A percentile compares a stretch with the other conserved stretches of the same genome.
phyloP scores from a whole-genome alignment of 208 protist species.

The Herpetomonas tarakana region DNA sequence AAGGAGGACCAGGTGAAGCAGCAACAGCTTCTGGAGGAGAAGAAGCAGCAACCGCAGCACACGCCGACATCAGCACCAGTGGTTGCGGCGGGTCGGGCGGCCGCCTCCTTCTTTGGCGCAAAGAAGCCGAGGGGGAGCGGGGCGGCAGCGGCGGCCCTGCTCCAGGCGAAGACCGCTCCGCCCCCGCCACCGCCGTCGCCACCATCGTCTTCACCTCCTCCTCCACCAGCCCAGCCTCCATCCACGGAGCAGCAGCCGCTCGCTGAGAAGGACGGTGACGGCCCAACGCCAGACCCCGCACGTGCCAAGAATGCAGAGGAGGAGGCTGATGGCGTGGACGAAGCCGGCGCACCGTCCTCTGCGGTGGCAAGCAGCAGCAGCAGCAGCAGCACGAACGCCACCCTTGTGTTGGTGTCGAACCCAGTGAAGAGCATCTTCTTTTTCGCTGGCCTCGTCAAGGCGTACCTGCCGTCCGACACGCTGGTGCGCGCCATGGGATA shows the following conservation, averaged over 20 bases:
- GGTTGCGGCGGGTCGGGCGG: too few species aligned
- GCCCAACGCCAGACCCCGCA: not conserved
- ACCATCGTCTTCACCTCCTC: not conserved
- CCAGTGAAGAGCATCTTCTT: slow-evolving; percentile 21
- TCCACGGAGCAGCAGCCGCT: not conserved
- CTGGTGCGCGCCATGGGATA: slow-evolving; percentile 31
- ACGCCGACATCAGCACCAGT: too few species aligned
- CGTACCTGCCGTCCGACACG: slow-evolving; percentile 22
- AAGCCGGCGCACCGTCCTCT: too few species aligned
- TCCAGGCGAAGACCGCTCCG: slow-evolving; percentile 13
- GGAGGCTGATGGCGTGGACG: not conserved
- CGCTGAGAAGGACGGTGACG: too few species aligned
- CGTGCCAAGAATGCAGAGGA: not conserved
- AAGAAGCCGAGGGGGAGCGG: slow-evolving; percentile 7
- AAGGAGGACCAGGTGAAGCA: slow-evolving; percentile 10
- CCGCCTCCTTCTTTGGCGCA: slow-evolving; percentile 64
- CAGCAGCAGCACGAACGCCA: too few species aligned
- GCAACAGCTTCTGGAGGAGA: not conserved
- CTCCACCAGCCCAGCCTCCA: not conserved
- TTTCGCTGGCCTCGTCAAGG: slow-evolving; percentile 17
- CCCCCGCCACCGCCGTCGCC: not conserved
- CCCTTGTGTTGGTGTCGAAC: not conserved
- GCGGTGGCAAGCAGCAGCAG: too few species aligned
- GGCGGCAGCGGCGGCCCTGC: slow-evolving; percentile 48
- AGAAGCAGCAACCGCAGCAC: too few species aligned